Conservation (phyloP, 2,329 filamentous ascomycete species). For the Phoma sp. region DNA sequence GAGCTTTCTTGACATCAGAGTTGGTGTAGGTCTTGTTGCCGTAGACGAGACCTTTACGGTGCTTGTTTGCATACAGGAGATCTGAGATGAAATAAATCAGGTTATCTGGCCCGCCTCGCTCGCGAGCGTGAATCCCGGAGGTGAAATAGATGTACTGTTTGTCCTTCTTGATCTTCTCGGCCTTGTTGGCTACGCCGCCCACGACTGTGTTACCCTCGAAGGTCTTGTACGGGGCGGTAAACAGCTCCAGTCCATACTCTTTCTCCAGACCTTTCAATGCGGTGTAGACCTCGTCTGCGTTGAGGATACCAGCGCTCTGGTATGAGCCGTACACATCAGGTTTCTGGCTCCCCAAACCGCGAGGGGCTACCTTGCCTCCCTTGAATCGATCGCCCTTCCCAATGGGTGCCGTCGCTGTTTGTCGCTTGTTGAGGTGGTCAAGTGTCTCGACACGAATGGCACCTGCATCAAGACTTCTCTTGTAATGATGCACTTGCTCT, state of each 20-base stretch:
- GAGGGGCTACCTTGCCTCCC: conserved; percentile 51
- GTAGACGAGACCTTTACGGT: conserved; percentile 59
- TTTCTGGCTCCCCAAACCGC: conserved; percentile 51
- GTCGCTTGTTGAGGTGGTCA: conserved; percentile 36
- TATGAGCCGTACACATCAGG: conserved; percentile 30
- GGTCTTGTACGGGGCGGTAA: conserved; percentile 54
- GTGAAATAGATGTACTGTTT: conserved; percentile 61
- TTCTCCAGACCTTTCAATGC: conserved; percentile 53
- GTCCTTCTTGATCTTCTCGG: conserved; percentile 50
- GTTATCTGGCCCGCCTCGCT: conserved; percentile 64
- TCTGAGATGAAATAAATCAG: conserved; percentile 65
- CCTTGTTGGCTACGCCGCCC: conserved; percentile 54
- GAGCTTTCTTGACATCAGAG: conserved; percentile 58
- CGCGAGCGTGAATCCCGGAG: conserved; percentile 63
- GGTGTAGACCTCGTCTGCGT: conserved; percentile 53
- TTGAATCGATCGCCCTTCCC: conserved; percentile 51
- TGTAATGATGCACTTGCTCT: conserved; percentile 29
- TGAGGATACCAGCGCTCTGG: conserved; percentile 53
- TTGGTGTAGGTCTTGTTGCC: conserved; percentile 60
- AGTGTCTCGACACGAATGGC: conserved; percentile 32
- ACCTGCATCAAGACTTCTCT: conserved; percentile 32
- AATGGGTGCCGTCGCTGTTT: conserved; percentile 39
- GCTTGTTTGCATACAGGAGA: conserved; percentile 60
- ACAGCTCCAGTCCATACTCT: conserved; percentile 52
- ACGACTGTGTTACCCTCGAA: conserved; percentile 48